phyloP scores from a whole-genome alignment of 257 asterid genomes.

The Salvia miltiorrhiza region DNA sequence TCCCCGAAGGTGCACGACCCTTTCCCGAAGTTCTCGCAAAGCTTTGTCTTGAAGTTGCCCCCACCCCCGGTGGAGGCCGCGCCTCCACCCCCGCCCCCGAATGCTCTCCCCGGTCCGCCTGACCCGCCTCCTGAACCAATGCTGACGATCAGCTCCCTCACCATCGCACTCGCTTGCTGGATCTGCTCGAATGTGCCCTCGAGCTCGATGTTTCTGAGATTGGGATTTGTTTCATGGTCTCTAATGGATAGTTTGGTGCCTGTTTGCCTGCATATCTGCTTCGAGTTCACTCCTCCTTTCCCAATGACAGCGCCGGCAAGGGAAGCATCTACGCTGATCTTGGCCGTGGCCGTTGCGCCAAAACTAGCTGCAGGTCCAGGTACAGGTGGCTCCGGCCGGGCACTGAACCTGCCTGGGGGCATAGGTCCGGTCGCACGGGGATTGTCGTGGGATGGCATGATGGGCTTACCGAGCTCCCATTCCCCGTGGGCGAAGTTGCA shows the following conservation, averaged over 20 bases:
- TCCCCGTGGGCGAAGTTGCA: slow-evolving; percentile 96
- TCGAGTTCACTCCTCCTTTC: slow-evolving; percentile 85
- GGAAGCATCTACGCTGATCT: slow-evolving; percentile 79
- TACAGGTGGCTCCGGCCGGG: slow-evolving; percentile 41
- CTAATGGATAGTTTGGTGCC: slow-evolving; percentile 73
- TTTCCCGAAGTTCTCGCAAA: slow-evolving; percentile 70
- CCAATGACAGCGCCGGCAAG: slow-evolving; percentile 92
- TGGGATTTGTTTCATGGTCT: slow-evolving; percentile 73
- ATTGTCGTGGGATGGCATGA: slow-evolving; percentile 48
- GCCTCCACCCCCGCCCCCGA: slow-evolving; percentile 29
- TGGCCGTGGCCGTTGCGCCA: slow-evolving; percentile 77
- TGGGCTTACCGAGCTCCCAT: slow-evolving; percentile 76
- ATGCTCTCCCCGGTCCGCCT: slow-evolving; percentile 37
- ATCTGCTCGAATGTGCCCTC: slow-evolving; percentile 88
- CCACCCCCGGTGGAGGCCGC: slow-evolving; percentile 28
- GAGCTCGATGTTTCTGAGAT: slow-evolving; percentile 74
- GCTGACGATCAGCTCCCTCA: slow-evolving; percentile 59
- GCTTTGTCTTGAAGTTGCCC: slow-evolving; percentile 72
- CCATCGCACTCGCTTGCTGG: slow-evolving; percentile 73
- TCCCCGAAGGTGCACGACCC: slow-evolving; percentile 95
- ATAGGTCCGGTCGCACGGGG: slow-evolving; percentile 42
- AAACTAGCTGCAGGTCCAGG: slow-evolving; percentile 62
- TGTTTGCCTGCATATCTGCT: slow-evolving; percentile 81
- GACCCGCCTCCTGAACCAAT: slow-evolving; percentile 42
- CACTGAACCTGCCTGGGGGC: slow-evolving; percentile 45